phyloP scores from a whole-genome alignment of 1,284 basidiomycete species.

The Hortiboletus rubellus region DNA sequence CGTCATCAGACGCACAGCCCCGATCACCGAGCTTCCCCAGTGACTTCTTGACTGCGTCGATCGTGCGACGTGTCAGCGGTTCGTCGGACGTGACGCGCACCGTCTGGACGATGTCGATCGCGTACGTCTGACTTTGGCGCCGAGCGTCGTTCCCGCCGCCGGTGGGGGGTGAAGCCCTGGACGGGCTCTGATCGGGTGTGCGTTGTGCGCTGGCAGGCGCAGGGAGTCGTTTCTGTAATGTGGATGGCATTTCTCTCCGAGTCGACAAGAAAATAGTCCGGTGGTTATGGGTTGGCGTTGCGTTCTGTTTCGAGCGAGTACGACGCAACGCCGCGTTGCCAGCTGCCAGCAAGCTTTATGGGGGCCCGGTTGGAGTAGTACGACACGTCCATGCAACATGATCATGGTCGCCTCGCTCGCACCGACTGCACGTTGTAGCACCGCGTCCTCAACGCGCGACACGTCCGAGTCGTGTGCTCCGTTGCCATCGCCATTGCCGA shows the following conservation, averaged over 20 bases:
- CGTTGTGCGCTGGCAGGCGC: conserved; percentile 12
- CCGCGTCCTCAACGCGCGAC: conserved; percentile 19
- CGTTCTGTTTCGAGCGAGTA: neutral
- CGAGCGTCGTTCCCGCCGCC: neutral
- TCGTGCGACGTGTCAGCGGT: conserved; percentile 28
- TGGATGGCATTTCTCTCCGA: conserved; percentile 16
- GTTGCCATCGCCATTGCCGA: conserved; percentile 10
- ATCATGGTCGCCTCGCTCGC: conserved; percentile 16
- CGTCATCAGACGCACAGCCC: conserved; percentile 33
- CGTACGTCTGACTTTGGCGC: conserved; percentile 19
- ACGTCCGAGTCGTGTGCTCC: conserved; percentile 21
- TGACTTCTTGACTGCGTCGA: conserved; percentile 33
- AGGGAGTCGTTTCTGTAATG: conserved; percentile 24
- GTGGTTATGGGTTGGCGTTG: neutral
- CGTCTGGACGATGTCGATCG: conserved; percentile 34
- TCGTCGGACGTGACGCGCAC: conserved; percentile 30
- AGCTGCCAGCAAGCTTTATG: conserved; percentile 12
- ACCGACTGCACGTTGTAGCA: conserved; percentile 26
- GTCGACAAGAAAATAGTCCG: neutral
- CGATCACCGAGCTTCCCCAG: conserved; percentile 30
- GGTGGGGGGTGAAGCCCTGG: neutral
- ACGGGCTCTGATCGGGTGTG: conserved; percentile 6
- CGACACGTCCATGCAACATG: conserved; percentile 22
- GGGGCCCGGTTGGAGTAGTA: conserved; percentile 1
- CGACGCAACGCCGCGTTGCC: neutral